Percentiles rank a stretch among this genome's conserved stretches.
Evolutionary conservation across 805 yeast genomes (phyloP).

Genomic region (Metschnikowia baotianmanensis): DNA sequence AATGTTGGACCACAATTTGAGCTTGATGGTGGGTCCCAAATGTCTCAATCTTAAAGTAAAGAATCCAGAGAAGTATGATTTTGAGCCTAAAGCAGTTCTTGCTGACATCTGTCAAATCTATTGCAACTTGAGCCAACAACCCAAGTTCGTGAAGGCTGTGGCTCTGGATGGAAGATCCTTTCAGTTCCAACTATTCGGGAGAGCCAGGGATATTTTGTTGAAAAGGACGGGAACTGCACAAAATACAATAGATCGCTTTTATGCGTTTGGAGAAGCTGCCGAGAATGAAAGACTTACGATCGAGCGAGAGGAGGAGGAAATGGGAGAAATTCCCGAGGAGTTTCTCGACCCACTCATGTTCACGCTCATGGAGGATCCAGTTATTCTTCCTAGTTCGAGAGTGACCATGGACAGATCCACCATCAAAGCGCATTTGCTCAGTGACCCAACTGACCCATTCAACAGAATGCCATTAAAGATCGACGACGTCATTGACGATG

Average conservation of each 20-base stretch:
- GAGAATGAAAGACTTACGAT: conserved; percentile 57
- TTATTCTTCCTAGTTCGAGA: conserved; percentile 83
- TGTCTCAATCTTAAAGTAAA: conserved; percentile 85
- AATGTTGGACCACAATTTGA: conserved; percentile 90
- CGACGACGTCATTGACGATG: conserved; percentile 83
- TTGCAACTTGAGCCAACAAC: conserved; percentile 63
- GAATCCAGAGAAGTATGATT: conserved; percentile 77
- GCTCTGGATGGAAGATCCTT: conserved; percentile 93
- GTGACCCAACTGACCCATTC: conserved; percentile 97
- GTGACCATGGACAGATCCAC: conserved; percentile 87
- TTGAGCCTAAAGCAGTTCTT: conserved; percentile 74
- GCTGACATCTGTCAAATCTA: conserved; percentile 71
- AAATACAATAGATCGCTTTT: conserved; percentile 49
- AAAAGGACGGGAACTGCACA: conserved; percentile 49
- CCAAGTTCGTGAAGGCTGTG: conserved; percentile 71
- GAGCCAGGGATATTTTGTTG: conserved; percentile 67
- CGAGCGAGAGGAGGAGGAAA: conserved; percentile 80
- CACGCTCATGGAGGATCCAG: conserved; percentile 95
- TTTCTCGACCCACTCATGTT: conserved; percentile 96
- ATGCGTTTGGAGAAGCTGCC: conserved; percentile 62
- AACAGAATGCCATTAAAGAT: conserved; percentile 86
- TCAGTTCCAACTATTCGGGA: conserved; percentile 57
- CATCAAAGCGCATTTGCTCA: conserved; percentile 86
- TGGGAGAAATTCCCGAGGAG: conserved; percentile 95
- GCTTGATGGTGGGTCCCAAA: conserved; percentile 92